Evolutionary conservation across 768 basidiomycete genomes (phyloP).

Genomic region (Rhizopogon vulgaris): DNA sequence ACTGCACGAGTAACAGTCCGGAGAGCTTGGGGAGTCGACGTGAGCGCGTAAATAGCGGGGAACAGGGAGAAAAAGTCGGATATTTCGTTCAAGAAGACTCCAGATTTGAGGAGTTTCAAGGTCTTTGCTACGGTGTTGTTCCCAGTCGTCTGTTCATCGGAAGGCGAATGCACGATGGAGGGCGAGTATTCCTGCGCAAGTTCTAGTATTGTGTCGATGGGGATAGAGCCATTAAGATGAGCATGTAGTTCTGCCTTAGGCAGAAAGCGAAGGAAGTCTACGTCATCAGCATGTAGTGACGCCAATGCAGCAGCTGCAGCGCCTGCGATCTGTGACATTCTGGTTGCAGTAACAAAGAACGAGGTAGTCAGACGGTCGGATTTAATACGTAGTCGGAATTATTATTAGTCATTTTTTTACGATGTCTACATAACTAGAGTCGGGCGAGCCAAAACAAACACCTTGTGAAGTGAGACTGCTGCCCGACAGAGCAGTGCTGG

Average conservation of each 20-base stretch:
- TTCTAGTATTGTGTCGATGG: conserved; percentile 52
- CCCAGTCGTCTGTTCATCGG: background rate
- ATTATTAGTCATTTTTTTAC: too few relatives aligned
- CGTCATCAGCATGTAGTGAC: conserved; percentile 44
- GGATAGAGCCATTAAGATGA: conserved; percentile 82
- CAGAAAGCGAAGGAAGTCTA: conserved; percentile 53
- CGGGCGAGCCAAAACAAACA: too few relatives aligned
- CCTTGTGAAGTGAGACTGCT: too few relatives aligned
- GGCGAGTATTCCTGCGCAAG: conserved; percentile 44
- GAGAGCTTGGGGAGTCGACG: conserved; percentile 52
- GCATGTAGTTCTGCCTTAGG: conserved; percentile 86
- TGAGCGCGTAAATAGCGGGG: conserved; percentile 74
- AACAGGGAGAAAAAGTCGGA: conserved; percentile 71
- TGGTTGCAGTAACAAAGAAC: too few relatives aligned
- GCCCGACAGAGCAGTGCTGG: too few relatives aligned
- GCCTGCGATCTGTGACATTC: conserved; percentile 15
- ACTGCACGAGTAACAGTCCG: conserved; percentile 57
- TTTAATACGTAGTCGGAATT: too few relatives aligned
- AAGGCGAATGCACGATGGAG: background rate
- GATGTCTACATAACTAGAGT: too few relatives aligned
- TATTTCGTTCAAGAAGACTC: conserved; percentile 44
- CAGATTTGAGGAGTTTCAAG: conserved; percentile 34
- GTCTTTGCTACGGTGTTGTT: conserved; percentile 30
- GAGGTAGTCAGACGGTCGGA: too few relatives aligned
- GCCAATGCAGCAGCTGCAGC: conserved; percentile 43